Conservation (phyloP, 306 rosid species). For the Fragaria nilgerrensis region DNA sequence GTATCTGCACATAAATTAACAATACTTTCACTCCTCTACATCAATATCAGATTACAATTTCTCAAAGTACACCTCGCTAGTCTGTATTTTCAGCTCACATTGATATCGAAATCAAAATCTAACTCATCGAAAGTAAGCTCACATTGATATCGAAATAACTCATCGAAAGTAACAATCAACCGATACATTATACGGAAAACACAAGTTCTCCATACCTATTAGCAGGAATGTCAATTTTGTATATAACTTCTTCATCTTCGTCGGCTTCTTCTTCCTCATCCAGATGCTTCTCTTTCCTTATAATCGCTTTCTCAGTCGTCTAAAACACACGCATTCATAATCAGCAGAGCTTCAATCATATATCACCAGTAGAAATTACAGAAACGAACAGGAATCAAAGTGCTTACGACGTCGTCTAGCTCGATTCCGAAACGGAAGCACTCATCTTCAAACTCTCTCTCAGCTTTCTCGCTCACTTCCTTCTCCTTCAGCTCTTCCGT, state of each 20-base stretch:
- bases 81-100: neutral
- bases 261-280: conserved; percentile 51
- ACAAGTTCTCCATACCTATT: neutral
- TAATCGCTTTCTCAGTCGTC: conserved; percentile 91
- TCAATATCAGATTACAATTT: neutral
- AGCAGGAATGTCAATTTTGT: conserved; percentile 16
- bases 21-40: neutral
- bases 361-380: too few relatives aligned
- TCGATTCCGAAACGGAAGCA: conserved; percentile 92
- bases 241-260: conserved; percentile 58
- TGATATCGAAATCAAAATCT: neutral
- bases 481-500: conserved; percentile 36
- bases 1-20: conserved; percentile 46
- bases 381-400: neutral
- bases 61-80: neutral
- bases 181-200: neutral
- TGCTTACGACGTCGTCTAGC: conserved; percentile 85
- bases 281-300: conserved; percentile 80
- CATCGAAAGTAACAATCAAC: neutral
- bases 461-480: conserved; percentile 4
- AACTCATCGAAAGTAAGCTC: neutral
- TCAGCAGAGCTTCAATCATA: neutral
- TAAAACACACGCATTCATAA: conserved; percentile 9
- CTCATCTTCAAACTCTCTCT: conserved; percentile 66
- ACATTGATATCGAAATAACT: neutral